Percentiles rank a stretch among this genome's conserved stretches.
Conservation (phyloP, 257 asterid genomes). For the Buddleja alternifolia region DNA sequence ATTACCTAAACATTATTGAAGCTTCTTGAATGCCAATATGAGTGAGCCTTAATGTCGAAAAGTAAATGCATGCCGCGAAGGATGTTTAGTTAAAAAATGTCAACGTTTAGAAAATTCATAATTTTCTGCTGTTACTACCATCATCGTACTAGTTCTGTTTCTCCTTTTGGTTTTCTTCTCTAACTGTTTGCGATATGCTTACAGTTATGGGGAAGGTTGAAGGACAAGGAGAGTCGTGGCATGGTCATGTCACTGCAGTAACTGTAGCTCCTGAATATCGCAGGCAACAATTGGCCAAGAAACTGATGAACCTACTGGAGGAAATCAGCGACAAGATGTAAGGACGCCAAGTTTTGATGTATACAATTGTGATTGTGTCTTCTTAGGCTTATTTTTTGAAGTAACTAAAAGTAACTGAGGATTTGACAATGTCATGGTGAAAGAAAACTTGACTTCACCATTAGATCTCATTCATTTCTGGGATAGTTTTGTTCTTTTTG, state of each 20-base stretch:
- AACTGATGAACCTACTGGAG: conserved; percentile 89
- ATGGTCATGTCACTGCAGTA: conserved; percentile 96
- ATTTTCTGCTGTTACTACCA: not conserved
- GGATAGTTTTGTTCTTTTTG: too few relatives aligned
- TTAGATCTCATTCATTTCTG: too few relatives aligned
- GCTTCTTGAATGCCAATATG: too few relatives aligned
- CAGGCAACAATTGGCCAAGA: conserved; percentile 94
- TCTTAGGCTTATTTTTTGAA: not conserved
- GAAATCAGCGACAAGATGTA: conserved; percentile 92
- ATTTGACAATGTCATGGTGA: not conserved
- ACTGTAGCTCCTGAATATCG: conserved; percentile 93
- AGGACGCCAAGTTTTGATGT: conserved; percentile 28
- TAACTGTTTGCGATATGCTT: conserved; percentile 18
- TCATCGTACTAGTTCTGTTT: not conserved
- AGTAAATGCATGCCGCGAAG: too few relatives aligned
- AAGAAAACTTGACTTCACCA: not conserved
- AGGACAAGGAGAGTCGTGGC: conserved; percentile 99
- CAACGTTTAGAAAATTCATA: too few relatives aligned
- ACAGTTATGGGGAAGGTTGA: conserved; percentile 98
- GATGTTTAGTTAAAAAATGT: too few relatives aligned
- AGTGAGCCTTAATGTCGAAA: too few relatives aligned
- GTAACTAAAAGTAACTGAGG: not conserved
- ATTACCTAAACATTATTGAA: too few relatives aligned
- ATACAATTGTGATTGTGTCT: too few relatives aligned
- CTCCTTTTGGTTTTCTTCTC: not conserved